Percentiles rank a stretch among this genome's conserved stretches.
Evolutionary conservation across 495 filamentous ascomycete genomes (phyloP).

Genomic region (Tuber indicum): DNA sequence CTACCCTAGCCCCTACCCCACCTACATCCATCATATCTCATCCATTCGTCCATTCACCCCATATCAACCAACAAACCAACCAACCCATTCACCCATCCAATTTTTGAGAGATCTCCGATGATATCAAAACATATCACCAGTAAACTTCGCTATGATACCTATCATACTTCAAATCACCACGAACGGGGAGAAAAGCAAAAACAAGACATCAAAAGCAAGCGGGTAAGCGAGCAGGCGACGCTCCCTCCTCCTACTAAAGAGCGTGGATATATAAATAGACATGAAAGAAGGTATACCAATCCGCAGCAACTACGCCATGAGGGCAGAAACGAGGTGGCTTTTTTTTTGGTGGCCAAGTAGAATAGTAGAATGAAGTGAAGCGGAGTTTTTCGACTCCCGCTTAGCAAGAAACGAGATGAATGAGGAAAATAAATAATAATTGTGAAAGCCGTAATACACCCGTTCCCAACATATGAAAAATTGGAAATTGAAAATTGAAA

Average conservation of each 20-base stretch:
- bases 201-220: conserved; percentile 10
- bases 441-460: background rate
- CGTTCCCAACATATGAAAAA: background rate
- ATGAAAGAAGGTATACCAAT: background rate
- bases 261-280: conserved; percentile 18
- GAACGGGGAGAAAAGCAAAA: background rate
- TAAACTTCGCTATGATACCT: conserved; percentile 17
- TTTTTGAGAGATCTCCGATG: conserved; percentile 23
- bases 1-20: background rate
- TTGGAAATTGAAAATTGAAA: background rate
- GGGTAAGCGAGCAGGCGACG: conserved; percentile 25
- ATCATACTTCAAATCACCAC: background rate
- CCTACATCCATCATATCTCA: background rate
- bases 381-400: background rate
- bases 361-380: background rate
- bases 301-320: conserved; percentile 1
- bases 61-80: background rate
- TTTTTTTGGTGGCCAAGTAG: background rate
- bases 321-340: background rate
- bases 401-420: background rate
- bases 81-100: conserved; percentile 9
- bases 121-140: conserved; percentile 26
- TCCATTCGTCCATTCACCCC: background rate
- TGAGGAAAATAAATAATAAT: background rate
- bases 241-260: conserved; percentile 32